Evolutionary conservation across 169 alveolate genomes (phyloP), one percentile per base, ranked within the genome.

Genomic region (Toxoplasma gondii): DNA sequence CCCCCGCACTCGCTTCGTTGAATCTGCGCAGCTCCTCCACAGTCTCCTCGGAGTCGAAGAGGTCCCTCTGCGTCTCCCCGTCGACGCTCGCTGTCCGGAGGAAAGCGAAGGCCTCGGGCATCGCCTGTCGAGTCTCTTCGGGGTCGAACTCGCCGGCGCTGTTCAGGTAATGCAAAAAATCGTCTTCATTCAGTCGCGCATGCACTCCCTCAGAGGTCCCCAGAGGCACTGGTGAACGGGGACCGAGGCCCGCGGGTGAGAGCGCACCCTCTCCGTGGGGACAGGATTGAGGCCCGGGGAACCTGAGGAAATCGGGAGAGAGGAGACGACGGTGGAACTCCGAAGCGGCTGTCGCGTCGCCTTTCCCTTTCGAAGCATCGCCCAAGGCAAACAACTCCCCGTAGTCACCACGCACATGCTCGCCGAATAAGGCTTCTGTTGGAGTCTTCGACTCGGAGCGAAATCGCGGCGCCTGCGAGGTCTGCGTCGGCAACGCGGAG

Each of bases 1-100:
- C 86, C 39, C 45, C 19, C 39, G 86, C 86, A 31, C 29, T 69
- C 82, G 90, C 90, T 7, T 82, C 90, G 90, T 82, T 82, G 69
- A 36, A 17, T 31, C 24, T 82, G n/a, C 38, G n/a, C 67, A 82
- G 5, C 64, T 82, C 90, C 41, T 38, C 5, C 49, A 74, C 2
- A 19, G 38, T 17, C 86, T 24, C 39, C 39, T 19, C 86, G 39
- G 86, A 17, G 19, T 7, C n/a, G 74, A 22, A 16, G 74, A 64
- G 74, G n/a, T 19, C 31, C n/a, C 29, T 27, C 49, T 9, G 9
- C 39, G 86, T 31, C 10, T 36, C 45, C 86, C n/a, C 86, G 10
- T 27, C 86, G 45, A 17, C 10, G 74, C 31, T 19, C 9, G 9
- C n/a, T 1, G 74, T 31, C 7, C 5, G n/a, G 31, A 27, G n/a